phyloP scores from a whole-genome alignment of 108 stramenopile species.

The Stephanodiscus minutulus region DNA sequence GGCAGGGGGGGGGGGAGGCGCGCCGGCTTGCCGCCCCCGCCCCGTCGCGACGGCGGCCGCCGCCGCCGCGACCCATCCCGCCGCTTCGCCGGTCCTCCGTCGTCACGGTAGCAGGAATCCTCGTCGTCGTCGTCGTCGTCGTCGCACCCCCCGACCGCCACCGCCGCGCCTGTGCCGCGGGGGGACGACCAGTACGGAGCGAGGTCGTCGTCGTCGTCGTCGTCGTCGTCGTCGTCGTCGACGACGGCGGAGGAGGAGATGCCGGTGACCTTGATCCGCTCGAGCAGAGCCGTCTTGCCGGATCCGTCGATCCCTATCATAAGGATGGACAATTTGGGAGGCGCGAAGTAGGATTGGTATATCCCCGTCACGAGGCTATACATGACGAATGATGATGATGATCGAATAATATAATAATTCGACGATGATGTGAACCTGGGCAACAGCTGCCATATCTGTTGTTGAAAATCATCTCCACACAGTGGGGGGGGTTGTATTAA shows the following conservation, averaged over 20 bases:
- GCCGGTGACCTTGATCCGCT: slow-evolving; percentile 83
- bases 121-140: neutral
- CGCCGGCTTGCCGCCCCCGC: slow-evolving; percentile 23
- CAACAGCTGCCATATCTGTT: too few species aligned
- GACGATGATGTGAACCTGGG: too few species aligned
- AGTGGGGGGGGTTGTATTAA: too few species aligned
- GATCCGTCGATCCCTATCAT: slow-evolving; percentile 65
- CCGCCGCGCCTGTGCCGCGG: neutral
- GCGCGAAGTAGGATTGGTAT: slow-evolving; percentile 79
- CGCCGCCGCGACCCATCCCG: too few species aligned
- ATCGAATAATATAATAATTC: too few species aligned
- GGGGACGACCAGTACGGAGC: slow-evolving; percentile 22
- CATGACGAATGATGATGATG: slow-evolving; percentile 56
- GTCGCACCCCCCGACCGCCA: neutral
- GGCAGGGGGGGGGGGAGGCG: slow-evolving; percentile 46
- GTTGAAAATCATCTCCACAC: too few species aligned
- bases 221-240: neutral
- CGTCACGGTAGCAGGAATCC: too few species aligned
- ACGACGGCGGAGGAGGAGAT: slow-evolving; percentile 7
- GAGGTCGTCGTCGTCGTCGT: slow-evolving; percentile 23
- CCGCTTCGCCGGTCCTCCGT: too few species aligned
- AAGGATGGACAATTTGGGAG: slow-evolving; percentile 71
- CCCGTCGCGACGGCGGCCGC: neutral
- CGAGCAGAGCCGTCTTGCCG: slow-evolving; percentile 78
- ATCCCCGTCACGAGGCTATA: slow-evolving; percentile 74